Percentiles rank a stretch among this genome's conserved stretches.
Evolutionary conservation across 768 basidiomycete genomes (phyloP).

Genomic region (Psilocybe cubensis): DNA sequence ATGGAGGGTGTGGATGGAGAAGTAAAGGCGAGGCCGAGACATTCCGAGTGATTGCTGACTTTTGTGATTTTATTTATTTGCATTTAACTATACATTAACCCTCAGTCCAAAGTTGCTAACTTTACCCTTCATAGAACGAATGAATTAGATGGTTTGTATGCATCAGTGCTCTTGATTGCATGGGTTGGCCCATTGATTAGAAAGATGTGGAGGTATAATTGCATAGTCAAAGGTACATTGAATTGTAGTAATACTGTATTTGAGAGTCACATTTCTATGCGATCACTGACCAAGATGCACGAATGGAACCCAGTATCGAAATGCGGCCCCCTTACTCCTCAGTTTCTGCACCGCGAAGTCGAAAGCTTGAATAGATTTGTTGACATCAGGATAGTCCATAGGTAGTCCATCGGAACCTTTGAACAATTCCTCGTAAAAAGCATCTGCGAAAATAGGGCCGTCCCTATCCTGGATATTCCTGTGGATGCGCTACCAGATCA

Average conservation of each 20-base stretch:
- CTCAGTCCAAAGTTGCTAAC: too few relatives aligned
- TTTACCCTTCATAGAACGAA: too few relatives aligned
- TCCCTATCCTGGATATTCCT: slow-evolving; percentile 18
- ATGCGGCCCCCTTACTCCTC: not conserved
- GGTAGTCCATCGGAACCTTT: not conserved
- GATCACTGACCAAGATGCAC: slow-evolving; percentile 23
- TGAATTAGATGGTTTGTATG: too few relatives aligned
- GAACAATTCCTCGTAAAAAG: slow-evolving; percentile 16
- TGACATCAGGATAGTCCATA: not conserved
- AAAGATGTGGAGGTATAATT: too few relatives aligned
- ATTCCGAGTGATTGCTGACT: slow-evolving; percentile 10
- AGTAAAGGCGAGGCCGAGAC: slow-evolving; percentile 90
- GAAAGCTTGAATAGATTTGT: slow-evolving; percentile 1
- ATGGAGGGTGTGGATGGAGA: slow-evolving; percentile 76
- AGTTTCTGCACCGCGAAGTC: not conserved
- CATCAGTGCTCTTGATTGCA: too few relatives aligned
- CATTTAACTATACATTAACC: too few relatives aligned
- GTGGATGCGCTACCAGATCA: not conserved
- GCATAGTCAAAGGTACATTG: too few relatives aligned
- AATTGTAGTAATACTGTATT: too few relatives aligned
- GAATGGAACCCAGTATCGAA: slow-evolving; percentile 26
- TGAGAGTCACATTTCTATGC: too few relatives aligned
- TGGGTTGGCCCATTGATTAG: too few relatives aligned
- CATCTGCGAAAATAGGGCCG: slow-evolving; percentile 15
- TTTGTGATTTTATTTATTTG: not conserved